Evolutionary conservation across 2,329 filamentous ascomycete species (phyloP).

Genomic region (Botrytis elliptica): DNA sequence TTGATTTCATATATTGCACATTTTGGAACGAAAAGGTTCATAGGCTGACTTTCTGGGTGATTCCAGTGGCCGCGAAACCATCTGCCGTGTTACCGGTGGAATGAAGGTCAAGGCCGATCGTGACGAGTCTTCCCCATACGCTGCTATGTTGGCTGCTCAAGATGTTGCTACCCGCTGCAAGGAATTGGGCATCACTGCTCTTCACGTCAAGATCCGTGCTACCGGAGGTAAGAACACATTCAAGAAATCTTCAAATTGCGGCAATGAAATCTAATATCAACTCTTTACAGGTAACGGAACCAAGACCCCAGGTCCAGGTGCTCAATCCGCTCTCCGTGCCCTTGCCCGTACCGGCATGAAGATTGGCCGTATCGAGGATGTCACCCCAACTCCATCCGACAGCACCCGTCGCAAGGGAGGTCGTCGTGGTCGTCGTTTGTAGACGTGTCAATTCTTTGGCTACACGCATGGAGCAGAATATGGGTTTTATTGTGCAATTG

Average conservation of each 20-base stretch:
- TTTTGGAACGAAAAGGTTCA: conserved; percentile 40
- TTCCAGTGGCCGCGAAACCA: conserved; percentile 98
- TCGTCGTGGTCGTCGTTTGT: conserved; percentile 99
- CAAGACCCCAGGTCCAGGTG: conserved; percentile 99
- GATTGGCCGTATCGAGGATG: conserved; percentile 99
- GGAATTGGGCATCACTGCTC: conserved; percentile 84
- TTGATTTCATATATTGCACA: conserved; percentile 14
- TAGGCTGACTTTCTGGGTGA: conserved; percentile 66
- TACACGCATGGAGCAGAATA: conserved; percentile 33
- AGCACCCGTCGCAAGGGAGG: conserved; percentile 99
- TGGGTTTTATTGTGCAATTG: conserved; percentile 56
- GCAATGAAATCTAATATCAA: conserved; percentile 17
- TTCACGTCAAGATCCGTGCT: conserved; percentile 99
- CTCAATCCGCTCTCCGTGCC: conserved; percentile 97
- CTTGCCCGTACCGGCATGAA: conserved; percentile 99
- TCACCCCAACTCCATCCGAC: conserved; percentile 98
- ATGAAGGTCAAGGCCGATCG: conserved; percentile 99
- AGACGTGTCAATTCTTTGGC: conserved; percentile 41
- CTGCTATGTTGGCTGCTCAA: conserved; percentile 99
- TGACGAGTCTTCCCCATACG: conserved; percentile 99
- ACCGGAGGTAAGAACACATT: conserved; percentile 70
- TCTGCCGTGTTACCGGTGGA: conserved; percentile 98
- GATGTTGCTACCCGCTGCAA: conserved; percentile 91
- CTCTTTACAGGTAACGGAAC: conserved; percentile 78
- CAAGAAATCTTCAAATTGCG: background rate